Evolutionary conservation across 177 flowering plant species (phyloP), one percentile per base, ranked within the genome.

Genomic region (Vitis hybrid): DNA sequence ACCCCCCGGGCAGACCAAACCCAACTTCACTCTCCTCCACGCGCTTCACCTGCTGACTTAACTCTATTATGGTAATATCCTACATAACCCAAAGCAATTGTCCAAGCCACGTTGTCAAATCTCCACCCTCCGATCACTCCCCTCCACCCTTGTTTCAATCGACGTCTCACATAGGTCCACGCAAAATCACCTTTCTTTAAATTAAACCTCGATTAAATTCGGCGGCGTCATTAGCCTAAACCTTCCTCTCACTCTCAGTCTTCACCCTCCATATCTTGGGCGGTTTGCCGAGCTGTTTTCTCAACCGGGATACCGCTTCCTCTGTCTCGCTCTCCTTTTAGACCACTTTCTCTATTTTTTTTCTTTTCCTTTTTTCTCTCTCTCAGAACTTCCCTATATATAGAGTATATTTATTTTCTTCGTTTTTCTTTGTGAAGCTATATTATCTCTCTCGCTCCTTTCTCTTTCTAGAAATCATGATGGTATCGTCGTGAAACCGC

Each of bases 251-350:
- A 15, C n/a, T 5, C 16, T 14, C 56, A 54, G 6, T 54, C 5
- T 14, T 14, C 30, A 27, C 30, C 30, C 30, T 27, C 30, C 30
- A 27, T 27, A 27, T 27, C 30, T 27, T 27, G 30, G 30, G 30
- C 30, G 30, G 30, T 27, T 27, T 27, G 30, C 56, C 56, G 19
- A 68, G 51, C 57, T 15, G 27, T 14, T 64, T 46, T 62, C 62
- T 27, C 58, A 57, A 9, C 71, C 71, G 62, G 74, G 57, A 75
- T 62, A 71, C 68, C 74, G 58, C 65, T 52, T 19, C 24, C 51
- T 27, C 21, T 50, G 59, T 16, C 60, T 14, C 35, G 16, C 40
- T 1, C 30, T 66, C 64, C 6, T 46, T 15, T 52, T 67, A 27
- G 0, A 27, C 24, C 51, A 24, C 19, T 50, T 62, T 16, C 60